A percentile compares a stretch with the other conserved stretches of the same genome.
These are phyloP conservation scores for Coemansia sp. DNA, from an alignment of 192 early-diverging fungal genomes.

Conservation along the genomic window DNA sequence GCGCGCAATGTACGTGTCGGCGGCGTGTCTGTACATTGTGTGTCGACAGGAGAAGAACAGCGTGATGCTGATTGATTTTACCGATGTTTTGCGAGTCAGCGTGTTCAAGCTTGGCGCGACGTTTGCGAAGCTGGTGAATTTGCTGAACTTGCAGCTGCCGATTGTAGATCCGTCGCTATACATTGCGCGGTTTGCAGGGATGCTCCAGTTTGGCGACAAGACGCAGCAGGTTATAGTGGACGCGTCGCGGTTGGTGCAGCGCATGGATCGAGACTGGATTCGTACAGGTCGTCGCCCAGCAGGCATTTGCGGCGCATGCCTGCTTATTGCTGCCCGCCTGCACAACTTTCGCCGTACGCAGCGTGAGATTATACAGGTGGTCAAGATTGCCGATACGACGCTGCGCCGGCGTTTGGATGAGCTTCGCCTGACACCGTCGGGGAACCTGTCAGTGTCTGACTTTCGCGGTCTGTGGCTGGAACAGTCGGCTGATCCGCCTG, in stretches of 20 bases:
- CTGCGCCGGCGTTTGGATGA: conserved; percentile 79
- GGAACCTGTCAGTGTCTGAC: conserved; percentile 71
- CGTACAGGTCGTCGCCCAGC: conserved; percentile 83
- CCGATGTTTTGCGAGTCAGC: conserved; percentile 80
- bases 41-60: conserved; percentile 81
- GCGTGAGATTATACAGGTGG: conserved; percentile 82
- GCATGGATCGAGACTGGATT: conserved; percentile 97
- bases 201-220: conserved; percentile 89
- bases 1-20: conserved; percentile 70
- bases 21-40: conserved; percentile 90
- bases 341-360: conserved; percentile 82
- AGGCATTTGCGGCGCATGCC: conserved; percentile 91
- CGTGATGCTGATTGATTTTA: conserved; percentile 95
- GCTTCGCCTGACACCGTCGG: conserved; percentile 77
- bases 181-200: conserved; percentile 85
- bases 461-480: conserved; percentile 87
- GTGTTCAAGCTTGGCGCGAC: conserved; percentile 86
- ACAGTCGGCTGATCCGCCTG: conserved; percentile 77
- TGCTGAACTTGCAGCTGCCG: conserved; percentile 64
- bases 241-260: conserved; percentile 75
- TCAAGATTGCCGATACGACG: conserved; percentile 88
- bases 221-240: conserved; percentile 73
- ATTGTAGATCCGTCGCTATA: conserved; percentile 92
- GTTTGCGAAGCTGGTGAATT: conserved; percentile 73
- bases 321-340: conserved; percentile 88